Base-by-base conservation (phyloP, 2,329 filamentous ascomycete genomes). In the Calonectria multiphialidica region DNA sequence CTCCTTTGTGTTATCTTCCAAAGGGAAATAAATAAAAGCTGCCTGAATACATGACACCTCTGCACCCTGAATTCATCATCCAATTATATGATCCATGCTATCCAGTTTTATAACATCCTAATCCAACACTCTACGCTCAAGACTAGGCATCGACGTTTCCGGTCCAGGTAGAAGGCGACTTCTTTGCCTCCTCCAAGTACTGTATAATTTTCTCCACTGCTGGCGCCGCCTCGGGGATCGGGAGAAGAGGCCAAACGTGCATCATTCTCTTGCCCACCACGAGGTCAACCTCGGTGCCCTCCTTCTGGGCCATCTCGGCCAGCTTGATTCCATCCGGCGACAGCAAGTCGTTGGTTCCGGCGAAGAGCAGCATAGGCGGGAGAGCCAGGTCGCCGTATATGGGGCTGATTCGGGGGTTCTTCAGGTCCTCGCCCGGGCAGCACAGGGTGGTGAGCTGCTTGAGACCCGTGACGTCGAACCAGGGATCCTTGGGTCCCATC, bases 201-300 rank as follows among this genome's bases (percentile, higher is more conserved):
- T 75, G 55, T 0, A 82, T 67, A 42, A 82, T 80, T 66, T 69
- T 76, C 6, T 81, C 75, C 25, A 80, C 62, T 1, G 81, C 80
- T 33, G 74, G 66, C 18, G 67, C 72, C 4, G 76, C 80, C 68
- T 83, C 82, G 30, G 76, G 75, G 5, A 81, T 75, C 9, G 80
- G 76, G 5, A 82, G 45, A 40, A 82, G 25, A 6, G 80, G 80
- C 81, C 81, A 83, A 10, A 80, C 80, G 40, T 83, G 82, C 59
- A 82, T 74, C 81, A 83, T 79, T 7, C 79, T 80, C 71, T 79
- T 76, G 16, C 82, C 81, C 16, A 78, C 49, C 5, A 82, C 74
- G 12, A 81, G 61, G 40, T 80, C 80, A 25, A 79, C 78, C 44
- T 80, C 74, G 15, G 77, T 70, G 5, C 79, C 80, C 13, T 76